Conservation (phyloP, 2,329 filamentous ascomycete genomes). For the Trichophyton mentagrophytes region DNA sequence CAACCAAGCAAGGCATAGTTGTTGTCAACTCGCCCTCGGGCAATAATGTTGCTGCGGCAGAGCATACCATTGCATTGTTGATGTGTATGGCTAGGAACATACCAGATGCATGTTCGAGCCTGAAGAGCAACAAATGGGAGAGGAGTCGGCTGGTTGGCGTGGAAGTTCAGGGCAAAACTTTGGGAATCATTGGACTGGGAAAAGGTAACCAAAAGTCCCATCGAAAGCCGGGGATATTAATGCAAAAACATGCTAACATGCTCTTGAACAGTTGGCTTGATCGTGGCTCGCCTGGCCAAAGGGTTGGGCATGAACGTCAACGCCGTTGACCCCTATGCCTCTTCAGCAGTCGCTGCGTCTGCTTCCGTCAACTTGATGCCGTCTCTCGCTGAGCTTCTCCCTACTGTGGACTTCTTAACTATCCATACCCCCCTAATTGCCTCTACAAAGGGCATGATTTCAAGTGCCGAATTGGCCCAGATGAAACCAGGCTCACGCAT, state of each 20-base stretch:
- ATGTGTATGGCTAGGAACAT: slow-evolving; percentile 64
- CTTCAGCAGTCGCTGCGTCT: slow-evolving; percentile 54
- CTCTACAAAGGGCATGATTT: slow-evolving; percentile 61
- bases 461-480: slow-evolving; percentile 49
- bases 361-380: slow-evolving; percentile 53
- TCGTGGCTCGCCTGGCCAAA: slow-evolving; percentile 65
- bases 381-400: slow-evolving; percentile 48
- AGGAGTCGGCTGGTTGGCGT: slow-evolving; percentile 60
- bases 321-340: slow-evolving; percentile 67
- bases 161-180: slow-evolving; percentile 63
- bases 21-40: slow-evolving; percentile 70
- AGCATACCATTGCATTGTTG: slow-evolving; percentile 63
- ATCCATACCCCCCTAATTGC: slow-evolving; percentile 71
- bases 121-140: slow-evolving; percentile 66
- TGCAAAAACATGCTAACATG: not conserved
- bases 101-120: slow-evolving; percentile 53
- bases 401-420: slow-evolving; percentile 61
- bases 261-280: slow-evolving; percentile 50
- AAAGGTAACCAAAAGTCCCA: slow-evolving; percentile 41
- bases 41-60: slow-evolving; percentile 68
- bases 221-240: not conserved
- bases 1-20: slow-evolving; percentile 60
- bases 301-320: slow-evolving; percentile 64
- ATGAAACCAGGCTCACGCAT: slow-evolving; percentile 66
- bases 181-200: slow-evolving; percentile 67